Evolutionary conservation across 371 early-diverging fungal species (phyloP).

Genomic region (Vairimorpha apis): DNA sequence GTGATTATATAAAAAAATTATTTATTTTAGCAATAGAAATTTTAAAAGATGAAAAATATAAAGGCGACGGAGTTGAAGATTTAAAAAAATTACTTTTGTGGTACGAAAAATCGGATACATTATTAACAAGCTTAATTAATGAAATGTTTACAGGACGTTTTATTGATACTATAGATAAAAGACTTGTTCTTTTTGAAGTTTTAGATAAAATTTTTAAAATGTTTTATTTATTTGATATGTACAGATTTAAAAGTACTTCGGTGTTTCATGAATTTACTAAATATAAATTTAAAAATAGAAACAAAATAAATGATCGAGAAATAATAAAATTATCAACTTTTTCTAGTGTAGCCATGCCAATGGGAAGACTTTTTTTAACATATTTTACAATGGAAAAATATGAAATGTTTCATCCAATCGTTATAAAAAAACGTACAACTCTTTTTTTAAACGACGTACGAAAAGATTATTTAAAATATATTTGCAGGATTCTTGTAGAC

Average conservation of each 20-base stretch:
- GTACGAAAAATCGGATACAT: conserved; percentile 20
- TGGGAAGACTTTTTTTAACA: conserved; percentile 11
- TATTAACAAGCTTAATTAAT: conserved; percentile 6
- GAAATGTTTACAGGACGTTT: conserved; percentile 10
- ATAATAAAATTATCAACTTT: neutral
- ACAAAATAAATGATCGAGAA: neutral
- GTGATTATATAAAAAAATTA: conserved; percentile 8
- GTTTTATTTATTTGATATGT: conserved; percentile 13
- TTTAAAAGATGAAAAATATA: neutral
- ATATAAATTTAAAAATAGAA: conserved; percentile 7
- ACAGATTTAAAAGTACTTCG: neutral
- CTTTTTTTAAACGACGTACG: neutral
- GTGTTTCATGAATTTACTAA: neutral
- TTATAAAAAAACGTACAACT: conserved; percentile 10
- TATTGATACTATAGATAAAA: conserved; percentile 17
- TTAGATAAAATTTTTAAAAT: conserved; percentile 17
- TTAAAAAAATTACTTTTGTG: neutral
- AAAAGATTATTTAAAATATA: conserved; percentile 8
- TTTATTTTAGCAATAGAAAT: neutral
- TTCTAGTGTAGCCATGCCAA: conserved; percentile 19
- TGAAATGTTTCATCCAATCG: conserved; percentile 15
- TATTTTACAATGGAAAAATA: conserved; percentile 4
- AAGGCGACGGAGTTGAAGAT: neutral
- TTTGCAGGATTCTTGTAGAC: neutral
- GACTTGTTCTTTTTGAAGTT: conserved; percentile 1